phyloP scores from a whole-genome alignment of 139 green algal species.

The Chlamydomonas eustigma region DNA sequence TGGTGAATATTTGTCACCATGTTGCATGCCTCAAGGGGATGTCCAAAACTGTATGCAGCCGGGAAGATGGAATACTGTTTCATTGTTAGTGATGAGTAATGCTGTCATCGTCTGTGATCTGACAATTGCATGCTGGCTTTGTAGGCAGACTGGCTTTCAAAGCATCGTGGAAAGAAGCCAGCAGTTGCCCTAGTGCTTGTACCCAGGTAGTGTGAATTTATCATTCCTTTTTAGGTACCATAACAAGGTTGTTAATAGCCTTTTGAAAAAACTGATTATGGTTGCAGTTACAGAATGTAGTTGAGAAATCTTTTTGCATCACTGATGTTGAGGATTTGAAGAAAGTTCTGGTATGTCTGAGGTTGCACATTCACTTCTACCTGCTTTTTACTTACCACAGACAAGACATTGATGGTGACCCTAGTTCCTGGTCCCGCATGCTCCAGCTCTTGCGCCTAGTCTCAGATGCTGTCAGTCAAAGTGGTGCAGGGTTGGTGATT shows the following conservation, averaged over 20 bases:
- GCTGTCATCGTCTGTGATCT: background rate
- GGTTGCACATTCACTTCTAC: background rate
- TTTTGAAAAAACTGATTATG: too few species aligned
- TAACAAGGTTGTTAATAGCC: too few species aligned
- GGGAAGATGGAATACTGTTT: too few species aligned
- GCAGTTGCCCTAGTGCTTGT: slow-evolving; percentile 32
- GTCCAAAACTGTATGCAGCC: too few species aligned
- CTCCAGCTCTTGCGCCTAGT: slow-evolving; percentile 23
- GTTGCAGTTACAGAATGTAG: too few species aligned
- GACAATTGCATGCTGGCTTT: background rate
- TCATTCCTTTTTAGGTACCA: background rate
- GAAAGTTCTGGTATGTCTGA: too few species aligned
- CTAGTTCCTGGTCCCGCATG: slow-evolving; percentile 24
- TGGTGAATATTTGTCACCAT: too few species aligned
- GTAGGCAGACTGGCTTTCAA: slow-evolving; percentile 43
- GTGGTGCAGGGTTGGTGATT: slow-evolving; percentile 17
- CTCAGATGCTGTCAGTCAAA: slow-evolving; percentile 16
- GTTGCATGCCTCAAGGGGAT: too few species aligned
- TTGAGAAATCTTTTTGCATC: too few species aligned
- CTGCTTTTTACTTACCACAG: background rate
- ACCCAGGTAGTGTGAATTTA: slow-evolving; percentile 8
- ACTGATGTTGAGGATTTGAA: too few species aligned
- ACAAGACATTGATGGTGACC: slow-evolving; percentile 24
- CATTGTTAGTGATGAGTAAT: too few species aligned
- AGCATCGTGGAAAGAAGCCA: slow-evolving; percentile 37